A percentile compares a stretch with the other conserved stretches of the same genome.
phyloP scores from a whole-genome alignment of 768 basidiomycete species.

The Psilocybe tampanensis region DNA sequence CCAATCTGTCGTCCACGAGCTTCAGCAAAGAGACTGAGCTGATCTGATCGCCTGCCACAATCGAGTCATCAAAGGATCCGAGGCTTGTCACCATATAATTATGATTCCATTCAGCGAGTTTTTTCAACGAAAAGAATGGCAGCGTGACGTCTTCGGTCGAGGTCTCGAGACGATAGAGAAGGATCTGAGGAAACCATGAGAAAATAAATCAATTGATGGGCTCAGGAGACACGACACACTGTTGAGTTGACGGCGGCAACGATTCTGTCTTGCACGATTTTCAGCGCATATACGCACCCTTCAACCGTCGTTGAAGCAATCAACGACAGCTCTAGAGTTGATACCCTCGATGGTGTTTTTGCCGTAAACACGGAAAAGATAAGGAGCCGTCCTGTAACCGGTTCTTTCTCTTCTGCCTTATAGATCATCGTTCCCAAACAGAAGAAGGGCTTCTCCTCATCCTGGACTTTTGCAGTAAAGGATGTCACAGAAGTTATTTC shows the following conservation, averaged over 20 bases:
- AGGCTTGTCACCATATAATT: conserved; percentile 80
- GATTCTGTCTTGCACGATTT: conserved; percentile 49
- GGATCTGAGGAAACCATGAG: conserved; percentile 38
- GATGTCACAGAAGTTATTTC: conserved; percentile 59
- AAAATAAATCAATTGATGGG: neutral
- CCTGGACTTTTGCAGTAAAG: conserved; percentile 32
- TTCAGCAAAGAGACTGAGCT: conserved; percentile 76
- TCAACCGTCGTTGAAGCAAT: conserved; percentile 46
- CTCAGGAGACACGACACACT: conserved; percentile 43
- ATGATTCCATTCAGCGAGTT: conserved; percentile 70
- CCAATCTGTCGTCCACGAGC: conserved; percentile 43
- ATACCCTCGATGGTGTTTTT: conserved; percentile 22
- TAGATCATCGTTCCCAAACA: conserved; percentile 52
- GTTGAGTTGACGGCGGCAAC: conserved; percentile 77
- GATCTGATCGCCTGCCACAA: conserved; percentile 81
- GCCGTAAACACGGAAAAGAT: conserved; percentile 46
- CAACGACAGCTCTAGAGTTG: conserved; percentile 35
- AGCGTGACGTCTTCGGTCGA: conserved; percentile 29
- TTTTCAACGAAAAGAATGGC: conserved; percentile 38
- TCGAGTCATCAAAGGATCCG: conserved; percentile 49
- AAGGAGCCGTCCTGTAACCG: conserved; percentile 60
- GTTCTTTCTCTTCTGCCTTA: conserved; percentile 47
- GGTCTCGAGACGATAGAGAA: conserved; percentile 44
- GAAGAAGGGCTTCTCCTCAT: conserved; percentile 40
- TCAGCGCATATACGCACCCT: conserved; percentile 75